Percentiles rank a stretch among this genome's conserved stretches.
Evolutionary conservation across 179 eudicot genomes (phyloP).

Genomic region (Vitellaria paradoxa): DNA sequence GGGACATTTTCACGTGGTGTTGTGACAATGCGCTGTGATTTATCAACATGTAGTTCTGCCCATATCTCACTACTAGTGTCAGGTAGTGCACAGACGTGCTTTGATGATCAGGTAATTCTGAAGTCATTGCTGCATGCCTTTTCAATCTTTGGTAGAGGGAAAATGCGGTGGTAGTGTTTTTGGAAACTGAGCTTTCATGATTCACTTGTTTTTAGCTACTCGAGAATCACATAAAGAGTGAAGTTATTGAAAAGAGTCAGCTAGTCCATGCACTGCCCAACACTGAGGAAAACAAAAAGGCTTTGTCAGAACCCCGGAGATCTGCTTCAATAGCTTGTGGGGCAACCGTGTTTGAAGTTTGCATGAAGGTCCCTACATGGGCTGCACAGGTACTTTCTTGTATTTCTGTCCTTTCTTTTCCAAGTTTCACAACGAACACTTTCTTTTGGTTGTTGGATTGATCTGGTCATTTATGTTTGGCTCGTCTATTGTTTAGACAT

Average conservation of each 20-base stretch:
- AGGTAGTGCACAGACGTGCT: constrained; percentile 96
- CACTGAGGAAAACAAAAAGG: constrained; percentile 46
- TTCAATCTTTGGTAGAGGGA: not conserved
- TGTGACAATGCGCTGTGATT: constrained; percentile 96
- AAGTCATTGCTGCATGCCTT: not conserved
- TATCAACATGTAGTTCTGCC: constrained; percentile 80
- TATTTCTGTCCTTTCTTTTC: not conserved
- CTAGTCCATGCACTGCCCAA: constrained; percentile 58
- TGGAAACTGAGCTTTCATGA: not conserved
- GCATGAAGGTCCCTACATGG: constrained; percentile 91
- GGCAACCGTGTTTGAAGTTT: constrained; percentile 80
- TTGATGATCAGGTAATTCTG: constrained; percentile 81
- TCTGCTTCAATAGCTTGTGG: constrained; percentile 94
- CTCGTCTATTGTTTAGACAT: not conserved
- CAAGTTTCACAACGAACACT: not conserved
- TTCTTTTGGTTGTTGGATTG: not conserved
- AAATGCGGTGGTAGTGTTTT: not conserved
- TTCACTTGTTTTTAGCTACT: constrained; percentile 45
- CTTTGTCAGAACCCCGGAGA: constrained; percentile 69
- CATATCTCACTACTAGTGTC: constrained; percentile 92
- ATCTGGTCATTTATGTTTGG: not conserved
- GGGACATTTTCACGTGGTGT: constrained; percentile 96
- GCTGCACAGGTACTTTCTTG: constrained; percentile 69
- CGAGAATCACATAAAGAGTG: constrained; percentile 94
- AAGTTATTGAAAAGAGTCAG: constrained; percentile 73